phyloP scores from a whole-genome alignment of 306 rosid genomes.

The Bauhinia variegata region DNA sequence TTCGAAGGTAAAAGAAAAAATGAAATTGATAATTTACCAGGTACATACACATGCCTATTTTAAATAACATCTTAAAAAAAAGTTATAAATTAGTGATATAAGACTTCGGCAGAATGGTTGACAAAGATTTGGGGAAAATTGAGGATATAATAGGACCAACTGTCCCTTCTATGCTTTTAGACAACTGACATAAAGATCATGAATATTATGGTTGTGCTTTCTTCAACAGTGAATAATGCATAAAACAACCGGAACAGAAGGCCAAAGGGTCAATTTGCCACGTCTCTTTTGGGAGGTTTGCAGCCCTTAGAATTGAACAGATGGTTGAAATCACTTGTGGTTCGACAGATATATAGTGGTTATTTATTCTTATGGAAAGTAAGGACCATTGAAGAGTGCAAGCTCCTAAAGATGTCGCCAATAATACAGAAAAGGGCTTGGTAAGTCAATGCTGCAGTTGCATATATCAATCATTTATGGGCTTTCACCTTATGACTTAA shows the following conservation, averaged over 20 bases:
- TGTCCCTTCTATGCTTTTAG: constrained; percentile 22
- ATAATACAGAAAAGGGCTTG: constrained; percentile 2
- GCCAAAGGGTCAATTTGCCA: neutral
- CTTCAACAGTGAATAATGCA: constrained; percentile 19
- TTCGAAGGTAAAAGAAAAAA: too few species aligned
- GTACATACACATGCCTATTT: too few species aligned
- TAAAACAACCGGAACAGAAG: neutral
- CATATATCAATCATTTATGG: too few species aligned
- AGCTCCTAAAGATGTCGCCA: constrained; percentile 27
- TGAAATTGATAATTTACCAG: too few species aligned
- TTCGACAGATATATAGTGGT: constrained; percentile 1
- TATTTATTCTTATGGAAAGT: neutral
- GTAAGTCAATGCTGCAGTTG: too few species aligned
- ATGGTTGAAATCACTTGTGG: constrained; percentile 12
- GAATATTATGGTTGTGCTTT: constrained; percentile 5
- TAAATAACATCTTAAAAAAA: too few species aligned
- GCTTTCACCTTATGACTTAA: too few species aligned
- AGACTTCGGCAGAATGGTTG: neutral
- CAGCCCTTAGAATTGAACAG: neutral
- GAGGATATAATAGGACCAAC: constrained; percentile 37
- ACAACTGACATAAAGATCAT: constrained; percentile 9
- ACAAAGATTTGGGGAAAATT: constrained; percentile 25
- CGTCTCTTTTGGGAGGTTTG: constrained; percentile 25
- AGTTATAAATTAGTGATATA: too few species aligned
- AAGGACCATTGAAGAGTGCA: constrained; percentile 5